Conservation (phyloP, 305 asterid species). For the Fraxinus ornus region DNA sequence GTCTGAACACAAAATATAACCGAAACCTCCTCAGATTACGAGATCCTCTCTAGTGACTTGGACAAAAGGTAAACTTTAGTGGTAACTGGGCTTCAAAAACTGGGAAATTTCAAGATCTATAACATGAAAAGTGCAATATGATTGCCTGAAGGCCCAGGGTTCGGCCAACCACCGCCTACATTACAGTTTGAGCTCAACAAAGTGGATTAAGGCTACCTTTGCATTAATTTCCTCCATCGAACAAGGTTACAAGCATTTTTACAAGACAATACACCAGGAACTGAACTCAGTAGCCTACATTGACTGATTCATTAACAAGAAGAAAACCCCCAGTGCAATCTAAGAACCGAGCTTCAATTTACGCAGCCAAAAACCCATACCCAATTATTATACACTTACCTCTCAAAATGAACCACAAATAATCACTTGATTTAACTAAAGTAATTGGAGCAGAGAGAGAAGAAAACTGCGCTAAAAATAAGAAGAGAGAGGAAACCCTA, state of each 20-base stretch:
- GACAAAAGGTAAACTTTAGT: neutral
- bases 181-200: neutral
- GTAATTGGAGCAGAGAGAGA: neutral
- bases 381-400: neutral
- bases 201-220: neutral
- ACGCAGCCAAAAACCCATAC: neutral
- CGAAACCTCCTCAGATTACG: neutral
- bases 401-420: neutral
- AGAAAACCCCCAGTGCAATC: neutral
- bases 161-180: neutral
- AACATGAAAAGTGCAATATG: neutral
- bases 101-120: neutral
- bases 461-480: neutral
- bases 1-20: neutral
- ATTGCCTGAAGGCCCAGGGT: neutral
- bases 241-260: neutral
- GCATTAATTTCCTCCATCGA: neutral
- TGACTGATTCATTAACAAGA: neutral
- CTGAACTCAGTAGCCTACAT: neutral
- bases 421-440: neutral
- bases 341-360: neutral
- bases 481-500: neutral
- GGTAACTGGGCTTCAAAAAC: neutral
- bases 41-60: neutral
- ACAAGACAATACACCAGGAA: neutral